Evolutionary conservation across 306 rosid genomes (phyloP).

Genomic region (Trifolium repens): DNA sequence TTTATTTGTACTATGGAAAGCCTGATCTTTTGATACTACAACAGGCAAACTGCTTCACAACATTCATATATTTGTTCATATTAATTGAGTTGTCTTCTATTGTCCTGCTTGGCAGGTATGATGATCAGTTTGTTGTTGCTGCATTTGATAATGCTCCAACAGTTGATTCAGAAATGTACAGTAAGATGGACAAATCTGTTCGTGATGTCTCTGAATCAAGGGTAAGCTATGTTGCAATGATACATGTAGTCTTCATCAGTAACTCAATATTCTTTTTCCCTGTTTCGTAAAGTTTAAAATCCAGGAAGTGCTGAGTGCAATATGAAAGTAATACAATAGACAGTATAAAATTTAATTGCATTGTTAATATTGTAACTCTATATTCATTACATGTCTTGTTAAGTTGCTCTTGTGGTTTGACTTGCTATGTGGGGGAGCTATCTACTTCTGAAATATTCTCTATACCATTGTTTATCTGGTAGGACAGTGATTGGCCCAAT

Average conservation of each 20-base stretch:
- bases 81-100: constrained; percentile 33
- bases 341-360: constrained; percentile 9
- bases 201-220: constrained; percentile 82
- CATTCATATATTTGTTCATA: constrained; percentile 35
- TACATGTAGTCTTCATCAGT: constrained; percentile 9
- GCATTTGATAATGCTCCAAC: constrained; percentile 97
- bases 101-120: constrained; percentile 58
- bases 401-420: constrained; percentile 36
- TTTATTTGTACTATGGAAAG: constrained; percentile 17
- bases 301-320: background rate
- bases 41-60: constrained; percentile 21
- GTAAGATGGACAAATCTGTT: constrained; percentile 71
- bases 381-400: background rate
- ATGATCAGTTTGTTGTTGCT: constrained; percentile 74
- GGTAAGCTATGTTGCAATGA: constrained; percentile 55
- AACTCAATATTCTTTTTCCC: background rate
- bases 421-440: constrained; percentile 10
- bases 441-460: constrained; percentile 3
- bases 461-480: constrained; percentile 5
- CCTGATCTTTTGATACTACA: constrained; percentile 23
- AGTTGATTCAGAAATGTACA: constrained; percentile 77
- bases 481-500: constrained; percentile 7
- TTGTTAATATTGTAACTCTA: constrained; percentile 12
- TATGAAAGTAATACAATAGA: background rate
- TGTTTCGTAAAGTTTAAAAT: constrained; percentile 4